phyloP scores from a whole-genome alignment of 2,329 filamentous ascomycete species.

The Reticulascus tulasneorum region DNA sequence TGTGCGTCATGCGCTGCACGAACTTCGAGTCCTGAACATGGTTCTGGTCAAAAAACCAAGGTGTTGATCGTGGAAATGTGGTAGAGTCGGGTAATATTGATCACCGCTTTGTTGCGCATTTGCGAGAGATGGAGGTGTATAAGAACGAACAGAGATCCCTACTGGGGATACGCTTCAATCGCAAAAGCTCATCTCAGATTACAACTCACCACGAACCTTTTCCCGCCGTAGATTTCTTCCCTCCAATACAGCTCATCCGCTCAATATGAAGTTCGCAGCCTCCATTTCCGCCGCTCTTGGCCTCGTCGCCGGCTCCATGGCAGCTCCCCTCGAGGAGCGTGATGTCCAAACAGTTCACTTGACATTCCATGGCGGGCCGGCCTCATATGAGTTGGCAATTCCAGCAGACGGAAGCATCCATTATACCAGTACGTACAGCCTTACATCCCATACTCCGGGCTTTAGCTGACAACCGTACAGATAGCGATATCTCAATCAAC shows the following conservation, averaged over 20 bases:
- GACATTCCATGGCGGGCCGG: slow-evolving; percentile 38
- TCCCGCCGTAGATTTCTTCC: no score
- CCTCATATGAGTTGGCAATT: slow-evolving; percentile 36
- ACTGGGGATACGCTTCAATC: no score
- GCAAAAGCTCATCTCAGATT: no score
- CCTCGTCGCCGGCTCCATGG: slow-evolving; percentile 4
- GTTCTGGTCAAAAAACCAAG: no score
- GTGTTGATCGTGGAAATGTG: no score
- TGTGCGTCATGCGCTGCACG: no score
- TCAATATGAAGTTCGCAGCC: slow-evolving; percentile 18
- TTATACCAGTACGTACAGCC: slow-evolving; percentile 32
- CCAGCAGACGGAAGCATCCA: slow-evolving; percentile 35
- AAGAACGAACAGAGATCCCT: no score
- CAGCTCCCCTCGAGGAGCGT: slow-evolving; percentile 18
- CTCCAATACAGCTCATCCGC: background rate
- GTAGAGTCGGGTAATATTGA: no score
- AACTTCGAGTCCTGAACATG: no score
- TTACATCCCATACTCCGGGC: background rate
- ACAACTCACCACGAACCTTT: no score
- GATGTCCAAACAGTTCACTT: slow-evolving; percentile 35
- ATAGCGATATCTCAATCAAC: slow-evolving; percentile 33
- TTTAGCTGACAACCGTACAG: slow-evolving; percentile 22
- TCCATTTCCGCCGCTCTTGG: slow-evolving; percentile 6
- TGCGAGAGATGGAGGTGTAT: no score
- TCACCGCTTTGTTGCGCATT: no score